phyloP scores from a whole-genome alignment of 2,329 filamentous ascomycete genomes.

The Diaporthe eres region DNA sequence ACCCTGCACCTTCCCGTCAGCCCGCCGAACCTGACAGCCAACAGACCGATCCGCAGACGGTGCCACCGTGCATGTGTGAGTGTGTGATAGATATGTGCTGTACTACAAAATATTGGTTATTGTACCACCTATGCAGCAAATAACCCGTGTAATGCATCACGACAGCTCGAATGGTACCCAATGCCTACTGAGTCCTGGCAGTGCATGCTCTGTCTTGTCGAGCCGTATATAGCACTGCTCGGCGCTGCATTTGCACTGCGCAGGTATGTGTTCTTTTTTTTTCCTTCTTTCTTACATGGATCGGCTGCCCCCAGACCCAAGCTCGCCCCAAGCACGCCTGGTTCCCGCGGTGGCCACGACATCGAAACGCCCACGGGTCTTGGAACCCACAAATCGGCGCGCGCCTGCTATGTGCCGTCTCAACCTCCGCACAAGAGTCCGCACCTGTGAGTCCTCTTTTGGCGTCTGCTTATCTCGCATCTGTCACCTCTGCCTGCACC shows the following conservation, averaged over 20 bases:
- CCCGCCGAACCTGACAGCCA: neutral
- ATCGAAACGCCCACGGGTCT: constrained; percentile 22
- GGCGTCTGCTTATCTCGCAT: constrained; percentile 23
- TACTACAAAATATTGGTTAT: neutral
- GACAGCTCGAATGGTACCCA: neutral
- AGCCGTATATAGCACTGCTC: neutral
- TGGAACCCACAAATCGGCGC: constrained; percentile 29
- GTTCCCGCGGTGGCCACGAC: constrained; percentile 21
- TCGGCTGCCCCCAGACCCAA: constrained; percentile 12
- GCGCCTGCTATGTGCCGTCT: neutral
- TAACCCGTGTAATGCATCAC: neutral
- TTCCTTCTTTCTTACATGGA: neutral
- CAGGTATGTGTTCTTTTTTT: neutral
- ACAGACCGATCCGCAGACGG: neutral
- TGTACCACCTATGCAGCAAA: neutral
- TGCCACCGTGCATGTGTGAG: neutral
- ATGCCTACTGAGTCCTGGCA: neutral
- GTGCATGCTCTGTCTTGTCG: neutral
- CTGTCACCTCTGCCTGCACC: constrained; percentile 23
- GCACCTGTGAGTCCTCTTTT: constrained; percentile 7
- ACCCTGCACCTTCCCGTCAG: constrained; percentile 22
- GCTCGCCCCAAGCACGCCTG: neutral
- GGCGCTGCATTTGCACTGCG: neutral
- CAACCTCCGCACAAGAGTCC: neutral
- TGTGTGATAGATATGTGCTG: neutral